Evolutionary conservation across 345 rosid species (phyloP).

Genomic region (Eucalyptus victrix): DNA sequence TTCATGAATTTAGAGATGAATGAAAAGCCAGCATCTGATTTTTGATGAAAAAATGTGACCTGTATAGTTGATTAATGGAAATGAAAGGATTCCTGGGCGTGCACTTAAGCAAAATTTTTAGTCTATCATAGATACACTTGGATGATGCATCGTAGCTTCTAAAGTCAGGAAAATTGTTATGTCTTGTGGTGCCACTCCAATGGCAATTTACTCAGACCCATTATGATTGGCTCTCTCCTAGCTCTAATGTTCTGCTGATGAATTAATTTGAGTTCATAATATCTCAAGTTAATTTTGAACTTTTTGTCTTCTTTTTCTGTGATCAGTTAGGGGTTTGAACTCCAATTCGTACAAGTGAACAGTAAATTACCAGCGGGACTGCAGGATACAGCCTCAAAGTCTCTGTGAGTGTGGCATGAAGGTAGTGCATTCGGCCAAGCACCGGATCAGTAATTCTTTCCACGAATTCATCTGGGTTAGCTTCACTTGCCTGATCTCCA

Average conservation of each 20-base stretch:
- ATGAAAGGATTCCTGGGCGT: background rate
- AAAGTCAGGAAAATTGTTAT: background rate
- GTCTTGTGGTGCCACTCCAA: background rate
- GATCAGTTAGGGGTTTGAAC: background rate
- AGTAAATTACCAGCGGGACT: constrained; percentile 36
- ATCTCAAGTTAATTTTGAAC: background rate
- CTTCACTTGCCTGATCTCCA: background rate
- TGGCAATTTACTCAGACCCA: background rate
- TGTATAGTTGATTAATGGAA: background rate
- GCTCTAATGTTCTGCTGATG: background rate
- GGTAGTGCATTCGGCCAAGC: constrained; percentile 65
- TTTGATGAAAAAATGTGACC: background rate
- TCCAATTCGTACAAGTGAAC: background rate
- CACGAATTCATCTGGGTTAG: background rate
- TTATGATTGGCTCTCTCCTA: background rate
- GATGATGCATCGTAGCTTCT: background rate
- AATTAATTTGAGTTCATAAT: background rate
- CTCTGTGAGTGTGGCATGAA: constrained; percentile 72
- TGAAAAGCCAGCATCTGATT: background rate
- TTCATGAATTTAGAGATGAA: background rate
- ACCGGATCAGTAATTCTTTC: constrained; percentile 24
- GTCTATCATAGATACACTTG: background rate
- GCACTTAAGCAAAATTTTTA: background rate
- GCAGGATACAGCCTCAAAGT: constrained; percentile 66
- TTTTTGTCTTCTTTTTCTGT: background rate